phyloP scores from a whole-genome alignment of 352 stramenopile species.

The Pythium apleroticum region DNA sequence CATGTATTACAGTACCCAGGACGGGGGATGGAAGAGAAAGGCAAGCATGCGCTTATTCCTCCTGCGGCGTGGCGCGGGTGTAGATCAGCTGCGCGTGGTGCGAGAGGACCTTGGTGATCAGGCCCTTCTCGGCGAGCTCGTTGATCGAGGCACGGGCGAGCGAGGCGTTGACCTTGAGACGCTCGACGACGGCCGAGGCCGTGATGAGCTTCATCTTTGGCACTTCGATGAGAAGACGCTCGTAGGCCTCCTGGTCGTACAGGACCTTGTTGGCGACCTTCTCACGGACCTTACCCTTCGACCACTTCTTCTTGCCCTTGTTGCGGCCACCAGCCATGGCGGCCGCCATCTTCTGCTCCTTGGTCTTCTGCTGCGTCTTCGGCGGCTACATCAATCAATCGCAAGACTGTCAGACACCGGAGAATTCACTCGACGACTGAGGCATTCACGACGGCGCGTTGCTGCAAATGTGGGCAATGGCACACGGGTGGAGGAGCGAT shows the following conservation, averaged over 20 bases:
- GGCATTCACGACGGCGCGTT: background rate
- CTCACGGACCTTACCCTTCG: slow-evolving; percentile 99
- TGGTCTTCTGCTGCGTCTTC: slow-evolving; percentile 99
- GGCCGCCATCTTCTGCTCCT: slow-evolving; percentile 99
- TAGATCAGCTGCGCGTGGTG: slow-evolving; percentile 99
- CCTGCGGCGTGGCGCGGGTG: slow-evolving; percentile 91
- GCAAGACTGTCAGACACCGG: slow-evolving; percentile 7
- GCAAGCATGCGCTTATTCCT: slow-evolving; percentile 49
- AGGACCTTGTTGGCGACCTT: slow-evolving; percentile 99
- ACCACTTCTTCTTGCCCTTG: slow-evolving; percentile 99
- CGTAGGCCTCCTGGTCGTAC: slow-evolving; percentile 99
- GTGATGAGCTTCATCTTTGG: slow-evolving; percentile 99
- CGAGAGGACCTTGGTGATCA: slow-evolving; percentile 94
- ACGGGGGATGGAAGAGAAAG: slow-evolving; percentile 1
- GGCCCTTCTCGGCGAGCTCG: slow-evolving; percentile 92
- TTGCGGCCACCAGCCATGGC: slow-evolving; percentile 97
- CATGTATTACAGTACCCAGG: slow-evolving; percentile 29
- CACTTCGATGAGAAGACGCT: slow-evolving; percentile 97
- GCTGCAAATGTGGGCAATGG: background rate
- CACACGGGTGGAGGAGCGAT: background rate
- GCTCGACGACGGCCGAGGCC: slow-evolving; percentile 97
- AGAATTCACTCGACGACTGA: background rate
- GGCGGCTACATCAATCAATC: slow-evolving; percentile 70
- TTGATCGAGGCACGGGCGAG: slow-evolving; percentile 96
- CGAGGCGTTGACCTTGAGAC: slow-evolving; percentile 98